Evolutionary conservation across 106 monocot species (phyloP).

Genomic region (Allium sativum): DNA sequence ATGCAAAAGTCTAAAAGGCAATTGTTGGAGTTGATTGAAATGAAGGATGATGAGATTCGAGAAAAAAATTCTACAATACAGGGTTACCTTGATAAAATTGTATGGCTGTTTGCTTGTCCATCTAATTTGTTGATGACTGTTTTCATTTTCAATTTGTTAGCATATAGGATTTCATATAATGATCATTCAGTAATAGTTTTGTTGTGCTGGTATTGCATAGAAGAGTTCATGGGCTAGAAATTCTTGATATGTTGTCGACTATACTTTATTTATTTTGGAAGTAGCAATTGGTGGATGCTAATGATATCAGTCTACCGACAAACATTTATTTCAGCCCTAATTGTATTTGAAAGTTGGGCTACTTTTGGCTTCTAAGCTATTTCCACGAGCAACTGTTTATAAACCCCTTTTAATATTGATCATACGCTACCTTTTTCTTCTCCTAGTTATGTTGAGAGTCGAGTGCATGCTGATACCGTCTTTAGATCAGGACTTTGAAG

Average conservation of each 20-base stretch:
- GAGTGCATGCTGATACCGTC: too few relatives aligned
- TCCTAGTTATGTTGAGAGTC: too few relatives aligned
- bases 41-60: slow-evolving; percentile 67
- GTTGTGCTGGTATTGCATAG: not conserved
- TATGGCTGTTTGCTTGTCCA: slow-evolving; percentile 16
- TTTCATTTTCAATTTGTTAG: not conserved
- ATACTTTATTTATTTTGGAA: not conserved
- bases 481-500: too few relatives aligned
- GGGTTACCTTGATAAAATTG: slow-evolving; percentile 80
- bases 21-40: slow-evolving; percentile 58
- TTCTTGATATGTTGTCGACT: not conserved
- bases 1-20: slow-evolving; percentile 71
- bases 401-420: too few relatives aligned
- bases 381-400: too few relatives aligned
- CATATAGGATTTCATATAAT: not conserved
- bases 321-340: too few relatives aligned
- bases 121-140: not conserved
- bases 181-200: not conserved
- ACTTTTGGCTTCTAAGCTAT: too few relatives aligned
- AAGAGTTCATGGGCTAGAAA: not conserved
- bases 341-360: too few relatives aligned
- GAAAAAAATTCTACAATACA: slow-evolving; percentile 81
- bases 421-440: too few relatives aligned
- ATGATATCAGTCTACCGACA: too few relatives aligned
- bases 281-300: not conserved